Conservation (phyloP, 108 stramenopile species). For the Cafeteria roenbergensis region DNA sequence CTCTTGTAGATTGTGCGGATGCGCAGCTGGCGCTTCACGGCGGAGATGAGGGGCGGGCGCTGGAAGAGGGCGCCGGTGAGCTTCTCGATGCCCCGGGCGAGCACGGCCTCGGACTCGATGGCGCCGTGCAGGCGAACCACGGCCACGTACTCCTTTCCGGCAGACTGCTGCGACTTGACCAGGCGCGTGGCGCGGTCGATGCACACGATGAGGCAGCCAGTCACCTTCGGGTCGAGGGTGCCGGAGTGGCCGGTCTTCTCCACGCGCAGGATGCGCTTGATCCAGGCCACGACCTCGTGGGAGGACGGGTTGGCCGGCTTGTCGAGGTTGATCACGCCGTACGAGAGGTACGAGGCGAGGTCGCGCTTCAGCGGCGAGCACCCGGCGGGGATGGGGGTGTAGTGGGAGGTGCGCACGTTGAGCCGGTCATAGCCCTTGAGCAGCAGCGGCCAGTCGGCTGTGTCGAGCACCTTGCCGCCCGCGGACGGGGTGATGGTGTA, state of each 20-base stretch:
- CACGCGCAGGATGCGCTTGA: constrained; percentile 94
- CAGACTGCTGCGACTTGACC: constrained; percentile 92
- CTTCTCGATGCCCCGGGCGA: constrained; percentile 79
- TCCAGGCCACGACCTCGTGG: constrained; percentile 99
- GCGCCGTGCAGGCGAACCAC: constrained; percentile 90
- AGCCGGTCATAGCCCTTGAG: constrained; percentile 87
- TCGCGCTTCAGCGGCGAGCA: constrained; percentile 79
- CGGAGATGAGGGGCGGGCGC: constrained; percentile 93
- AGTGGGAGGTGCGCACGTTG: constrained; percentile 92
- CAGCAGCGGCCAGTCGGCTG: constrained; percentile 89
- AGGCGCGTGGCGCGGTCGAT: constrained; percentile 94
- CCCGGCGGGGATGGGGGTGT: constrained; percentile 92
- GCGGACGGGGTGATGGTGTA: constrained; percentile 62
- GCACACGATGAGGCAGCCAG: constrained; percentile 99
- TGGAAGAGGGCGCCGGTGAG: constrained; percentile 96
- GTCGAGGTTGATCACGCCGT: constrained; percentile 97
- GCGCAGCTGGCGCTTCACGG: constrained; percentile 94
- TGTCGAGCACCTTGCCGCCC: constrained; percentile 73
- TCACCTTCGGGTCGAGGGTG: constrained; percentile 98
- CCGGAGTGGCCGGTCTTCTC: constrained; percentile 99
- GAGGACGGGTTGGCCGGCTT: constrained; percentile 95
- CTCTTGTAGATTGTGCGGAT: constrained; percentile 93
- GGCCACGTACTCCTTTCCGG: constrained; percentile 96
- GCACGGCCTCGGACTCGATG: constrained; percentile 53
- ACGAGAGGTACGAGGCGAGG: constrained; percentile 73